Base-by-base conservation (phyloP, 495 filamentous ascomycete genomes). In the Apiosordaria backusii region DNA sequence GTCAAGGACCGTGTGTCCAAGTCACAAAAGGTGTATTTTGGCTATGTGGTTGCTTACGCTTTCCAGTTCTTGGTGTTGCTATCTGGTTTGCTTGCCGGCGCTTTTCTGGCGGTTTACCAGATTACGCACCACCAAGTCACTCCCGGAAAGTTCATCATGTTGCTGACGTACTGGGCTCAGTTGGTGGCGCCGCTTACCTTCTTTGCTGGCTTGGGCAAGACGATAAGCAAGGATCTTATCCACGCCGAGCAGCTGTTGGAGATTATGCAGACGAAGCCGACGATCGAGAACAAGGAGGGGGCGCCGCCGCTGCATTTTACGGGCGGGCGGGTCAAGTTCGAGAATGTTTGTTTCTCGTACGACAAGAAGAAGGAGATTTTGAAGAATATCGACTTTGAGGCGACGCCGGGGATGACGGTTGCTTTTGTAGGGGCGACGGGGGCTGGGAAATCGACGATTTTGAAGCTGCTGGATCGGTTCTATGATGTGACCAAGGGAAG, bases 371-470 rank as follows among this genome's bases (percentile, higher is more conserved):
- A 89, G 74, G 78, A 81, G 9, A 86, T 86, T 21, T 80, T 92
- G 73, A 88, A 89, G 67, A 74, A 85, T 55, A 79, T 93, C 66
- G 87, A 79, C 70, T 88, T 93, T 68, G 78, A 73, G 53, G 85
- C 82, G 57, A 76, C 77, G 6, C 75, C 84, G 1, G 91, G 91
- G 18, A 81, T 83, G 63, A 92, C 88, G 7, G 81, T 90, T 15
- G 91, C 90, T 7, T 82, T 93, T 19, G 91, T 93, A n/a, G 91
- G 91, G 2, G 84, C 86, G 67, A 90, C 89, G 3, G 91, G 91
- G 22, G 84, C 85, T 24, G 91, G 91, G 21, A 95, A 93, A 71
- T 89, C 90, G 3, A 91, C 90, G 2, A 87, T 91, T 50, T 78
- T 92, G 55, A 89, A 90, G 68, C 82, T 93, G 6, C 82, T 93